Percentiles rank a stretch among this genome's conserved stretches.
Conservation (phyloP, 345 rosid genomes). For the Euphorbia lathyris region DNA sequence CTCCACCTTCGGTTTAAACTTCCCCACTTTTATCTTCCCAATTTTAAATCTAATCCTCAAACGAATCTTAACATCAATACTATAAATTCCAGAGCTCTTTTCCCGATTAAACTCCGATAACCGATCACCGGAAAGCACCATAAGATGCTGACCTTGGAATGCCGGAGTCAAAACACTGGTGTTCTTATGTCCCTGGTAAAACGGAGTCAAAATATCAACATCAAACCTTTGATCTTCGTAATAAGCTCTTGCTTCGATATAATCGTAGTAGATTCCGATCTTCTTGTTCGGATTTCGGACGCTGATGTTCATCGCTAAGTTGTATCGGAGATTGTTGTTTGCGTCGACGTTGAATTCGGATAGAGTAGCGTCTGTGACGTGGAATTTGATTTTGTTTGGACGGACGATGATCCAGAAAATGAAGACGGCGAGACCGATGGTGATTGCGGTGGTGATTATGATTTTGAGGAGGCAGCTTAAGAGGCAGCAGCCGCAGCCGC, state of each 20-base stretch:
- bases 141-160: slow-evolving; percentile 37
- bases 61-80: slow-evolving; percentile 48
- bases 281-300: slow-evolving; percentile 41
- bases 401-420: slow-evolving; percentile 46
- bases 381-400: slow-evolving; percentile 37
- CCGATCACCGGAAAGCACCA: slow-evolving; percentile 30
- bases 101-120: slow-evolving; percentile 34
- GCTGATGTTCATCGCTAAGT: slow-evolving; percentile 31
- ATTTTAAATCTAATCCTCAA: slow-evolving; percentile 62
- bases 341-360: slow-evolving; percentile 32
- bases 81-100: slow-evolving; percentile 36
- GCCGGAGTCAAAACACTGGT: slow-evolving; percentile 45
- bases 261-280: slow-evolving; percentile 40
- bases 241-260: slow-evolving; percentile 27
- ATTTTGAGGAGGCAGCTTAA: slow-evolving; percentile 43
- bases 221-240: slow-evolving; percentile 43
- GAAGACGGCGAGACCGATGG: slow-evolving; percentile 31
- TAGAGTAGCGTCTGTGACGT: slow-evolving; percentile 39
- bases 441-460: slow-evolving; percentile 33
- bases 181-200: slow-evolving; percentile 80
- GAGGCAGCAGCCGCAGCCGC: slow-evolving; percentile 61
- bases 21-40: slow-evolving; percentile 46
- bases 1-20: slow-evolving; percentile 47
- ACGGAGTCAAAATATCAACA: slow-evolving; percentile 32
- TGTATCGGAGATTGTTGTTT: slow-evolving; percentile 29